Conservation (phyloP, 352 stramenopile genomes). For the Elongisporangium prolatum region DNA sequence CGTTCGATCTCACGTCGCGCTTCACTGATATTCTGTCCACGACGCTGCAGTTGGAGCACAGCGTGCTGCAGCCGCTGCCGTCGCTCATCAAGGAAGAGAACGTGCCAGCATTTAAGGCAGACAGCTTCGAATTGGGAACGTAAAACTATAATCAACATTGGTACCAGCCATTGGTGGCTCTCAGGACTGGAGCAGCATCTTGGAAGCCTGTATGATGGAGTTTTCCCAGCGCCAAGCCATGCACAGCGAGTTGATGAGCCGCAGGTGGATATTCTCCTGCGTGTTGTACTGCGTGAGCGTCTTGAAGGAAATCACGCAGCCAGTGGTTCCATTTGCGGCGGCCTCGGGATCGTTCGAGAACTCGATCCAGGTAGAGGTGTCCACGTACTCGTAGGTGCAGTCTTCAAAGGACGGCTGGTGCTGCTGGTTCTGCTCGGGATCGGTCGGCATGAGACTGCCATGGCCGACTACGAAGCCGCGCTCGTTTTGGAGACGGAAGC, state of each 20-base stretch:
- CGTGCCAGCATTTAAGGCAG: too few relatives aligned
- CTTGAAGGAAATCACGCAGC: constrained; percentile 61
- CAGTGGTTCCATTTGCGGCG: constrained; percentile 17
- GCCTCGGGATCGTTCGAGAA: constrained; percentile 28
- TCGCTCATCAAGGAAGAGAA: constrained; percentile 7
- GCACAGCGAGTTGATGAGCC: constrained; percentile 45
- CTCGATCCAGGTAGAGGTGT: constrained; percentile 51
- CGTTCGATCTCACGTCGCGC: constrained; percentile 27
- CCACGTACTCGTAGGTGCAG: constrained; percentile 27
- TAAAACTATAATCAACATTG: too few relatives aligned
- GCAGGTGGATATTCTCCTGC: constrained; percentile 46
- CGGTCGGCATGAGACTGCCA: constrained; percentile 49
- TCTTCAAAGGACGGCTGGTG: constrained; percentile 22
- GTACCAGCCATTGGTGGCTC: too few relatives aligned
- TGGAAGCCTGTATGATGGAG: constrained; percentile 32
- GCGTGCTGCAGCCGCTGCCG: constrained; percentile 22
- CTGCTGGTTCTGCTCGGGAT: constrained; percentile 29
- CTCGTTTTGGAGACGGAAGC: constrained; percentile 48
- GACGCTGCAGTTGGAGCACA: constrained; percentile 26
- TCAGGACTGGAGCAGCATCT: constrained; percentile 11
- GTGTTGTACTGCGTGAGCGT: constrained; percentile 55
- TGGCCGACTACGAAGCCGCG: constrained; percentile 54
- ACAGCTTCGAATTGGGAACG: too few relatives aligned
- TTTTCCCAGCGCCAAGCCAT: constrained; percentile 54
- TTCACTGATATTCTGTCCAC: constrained; percentile 34